These are phyloP conservation scores for Porphyrellus cyaneotinctus DNA, from an alignment of 768 basidiomycete genomes.

Conservation along the genomic window DNA sequence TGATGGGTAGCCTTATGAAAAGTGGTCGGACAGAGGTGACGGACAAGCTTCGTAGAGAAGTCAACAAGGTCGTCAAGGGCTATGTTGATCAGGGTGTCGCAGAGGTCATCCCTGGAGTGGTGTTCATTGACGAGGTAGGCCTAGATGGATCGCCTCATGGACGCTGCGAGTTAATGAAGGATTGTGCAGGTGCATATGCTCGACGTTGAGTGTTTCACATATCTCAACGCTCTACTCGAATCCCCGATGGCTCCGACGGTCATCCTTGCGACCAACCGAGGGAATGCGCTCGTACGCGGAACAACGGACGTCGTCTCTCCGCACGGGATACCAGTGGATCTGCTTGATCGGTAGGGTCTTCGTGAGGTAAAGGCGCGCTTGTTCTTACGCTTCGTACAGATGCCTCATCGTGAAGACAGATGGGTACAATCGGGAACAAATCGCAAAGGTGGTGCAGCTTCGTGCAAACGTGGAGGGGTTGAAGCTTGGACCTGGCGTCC, in stretches of 20 bases:
- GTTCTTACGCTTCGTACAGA: conserved; percentile 33
- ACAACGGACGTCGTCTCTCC: conserved; percentile 89
- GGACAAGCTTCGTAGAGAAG: conserved; percentile 91
- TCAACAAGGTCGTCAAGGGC: conserved; percentile 95
- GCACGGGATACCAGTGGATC: conserved; percentile 91
- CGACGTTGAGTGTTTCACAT: conserved; percentile 99
- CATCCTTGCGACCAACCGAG: conserved; percentile 94
- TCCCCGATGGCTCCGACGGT: conserved; percentile 97
- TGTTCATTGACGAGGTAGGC: conserved; percentile 96
- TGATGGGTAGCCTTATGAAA: conserved; percentile 91
- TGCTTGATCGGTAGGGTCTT: conserved; percentile 75
- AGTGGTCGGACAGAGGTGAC: conserved; percentile 94
- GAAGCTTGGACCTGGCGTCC: conserved; percentile 65
- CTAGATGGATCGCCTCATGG: background rate
- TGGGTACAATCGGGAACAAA: conserved; percentile 76
- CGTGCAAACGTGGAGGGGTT: conserved; percentile 87
- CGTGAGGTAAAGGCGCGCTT: conserved; percentile 4
- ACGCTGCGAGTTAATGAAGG: conserved; percentile 1
- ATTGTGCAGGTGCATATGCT: conserved; percentile 90
- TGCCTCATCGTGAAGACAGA: conserved; percentile 96
- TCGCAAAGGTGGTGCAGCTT: conserved; percentile 80
- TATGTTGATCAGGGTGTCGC: conserved; percentile 99
- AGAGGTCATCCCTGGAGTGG: conserved; percentile 94
- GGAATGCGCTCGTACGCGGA: conserved; percentile 87
- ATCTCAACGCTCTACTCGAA: conserved; percentile 92